Base-by-base conservation (phyloP, 352 stramenopile genomes). In the Phytophthora vignae region DNA sequence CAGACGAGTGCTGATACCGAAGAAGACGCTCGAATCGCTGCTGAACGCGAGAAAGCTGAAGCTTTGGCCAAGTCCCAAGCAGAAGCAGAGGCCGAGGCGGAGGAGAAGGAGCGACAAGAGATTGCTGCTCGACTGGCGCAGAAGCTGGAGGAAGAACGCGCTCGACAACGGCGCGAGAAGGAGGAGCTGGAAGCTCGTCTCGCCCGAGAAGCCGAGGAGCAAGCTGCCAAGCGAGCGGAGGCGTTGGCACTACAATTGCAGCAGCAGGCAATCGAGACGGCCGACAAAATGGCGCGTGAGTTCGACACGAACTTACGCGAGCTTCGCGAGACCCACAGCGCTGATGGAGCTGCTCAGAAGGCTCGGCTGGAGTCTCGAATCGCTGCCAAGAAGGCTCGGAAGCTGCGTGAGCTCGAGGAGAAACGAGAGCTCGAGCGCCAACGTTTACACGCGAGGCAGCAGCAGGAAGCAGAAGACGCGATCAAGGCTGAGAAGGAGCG, bases 351-450 rank as follows among this genome's bases (percentile, higher is more conserved):
- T 17, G 79, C 76, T 3, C 88, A 96, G 49, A 93, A 92, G 63
- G 74, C 78, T 46, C 91, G 90, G 44, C 79, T 96, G 10, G 85
- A 93, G 61, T 78, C 81, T 52, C 81, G 88, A 36, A 85, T 96
- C 12, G 86, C 83, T 1, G 82, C 84, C 5, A 95, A 93, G 74
- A 92, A 93, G 69, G 70, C 91, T 36, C 91, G 90, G 21, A 94
- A 94, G 54, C 63, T 90, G 21, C 77, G 82, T 59, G 86, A 96
- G 22, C 69, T 96, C 2, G 82, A 94, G 59, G 83, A 83, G 11
- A 93, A 93, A 63, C 79, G 76, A 19, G 84, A 87, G 50, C 40
- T 84, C 12, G 86, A 92, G 67, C 79, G 78, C 0, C 77, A 88
- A 52, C 69, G 79, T 38, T 71, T 93, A 19, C 70, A 80, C 40